phyloP scores from a whole-genome alignment of 2,329 filamentous ascomycete genomes.

The Scolecobasidium constrictum region DNA sequence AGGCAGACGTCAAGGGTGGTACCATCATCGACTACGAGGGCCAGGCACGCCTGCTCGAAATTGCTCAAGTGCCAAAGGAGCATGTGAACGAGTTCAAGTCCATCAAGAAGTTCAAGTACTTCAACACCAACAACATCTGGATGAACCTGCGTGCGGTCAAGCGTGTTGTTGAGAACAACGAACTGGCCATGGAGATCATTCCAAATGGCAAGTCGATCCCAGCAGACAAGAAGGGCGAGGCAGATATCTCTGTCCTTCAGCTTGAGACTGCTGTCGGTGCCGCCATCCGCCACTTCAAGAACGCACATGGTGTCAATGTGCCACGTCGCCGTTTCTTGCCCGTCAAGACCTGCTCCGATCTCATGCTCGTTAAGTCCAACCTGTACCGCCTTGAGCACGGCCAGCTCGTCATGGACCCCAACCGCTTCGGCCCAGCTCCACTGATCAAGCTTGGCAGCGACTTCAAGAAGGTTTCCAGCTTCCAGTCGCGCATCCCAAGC shows the following conservation, averaged over 20 bases:
- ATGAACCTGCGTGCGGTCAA: slow-evolving; percentile 96
- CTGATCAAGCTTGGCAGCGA: slow-evolving; percentile 97
- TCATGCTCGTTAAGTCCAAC: slow-evolving; percentile 99
- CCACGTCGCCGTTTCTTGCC: slow-evolving; percentile 96
- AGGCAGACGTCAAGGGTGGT: slow-evolving; percentile 99
- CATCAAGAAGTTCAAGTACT: slow-evolving; percentile 99
- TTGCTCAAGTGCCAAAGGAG: slow-evolving; percentile 98
- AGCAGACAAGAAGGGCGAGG: slow-evolving; percentile 99
- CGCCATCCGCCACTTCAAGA: slow-evolving; percentile 96
- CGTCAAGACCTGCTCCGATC: slow-evolving; percentile 98
- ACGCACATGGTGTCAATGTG: slow-evolving; percentile 98
- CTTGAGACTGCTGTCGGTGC: slow-evolving; percentile 98
- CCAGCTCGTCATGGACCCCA: slow-evolving; percentile 92
- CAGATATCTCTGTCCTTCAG: slow-evolving; percentile 93
- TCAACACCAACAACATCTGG: slow-evolving; percentile 99
- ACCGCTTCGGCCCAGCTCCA: slow-evolving; percentile 90
- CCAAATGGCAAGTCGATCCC: slow-evolving; percentile 98
- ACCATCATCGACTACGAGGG: slow-evolving; percentile 99
- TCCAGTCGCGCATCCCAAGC: slow-evolving; percentile 76
- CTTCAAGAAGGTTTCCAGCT: slow-evolving; percentile 99
- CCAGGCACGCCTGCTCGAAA: slow-evolving; percentile 91
- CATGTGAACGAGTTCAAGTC: slow-evolving; percentile 99
- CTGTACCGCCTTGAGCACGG: slow-evolving; percentile 98
- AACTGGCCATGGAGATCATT: slow-evolving; percentile 99
- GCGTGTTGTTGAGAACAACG: slow-evolving; percentile 96